These are phyloP conservation scores for Ophiostoma sp. DNA, from an alignment of 2,329 filamentous ascomycete species.

Conservation along the genomic window DNA sequence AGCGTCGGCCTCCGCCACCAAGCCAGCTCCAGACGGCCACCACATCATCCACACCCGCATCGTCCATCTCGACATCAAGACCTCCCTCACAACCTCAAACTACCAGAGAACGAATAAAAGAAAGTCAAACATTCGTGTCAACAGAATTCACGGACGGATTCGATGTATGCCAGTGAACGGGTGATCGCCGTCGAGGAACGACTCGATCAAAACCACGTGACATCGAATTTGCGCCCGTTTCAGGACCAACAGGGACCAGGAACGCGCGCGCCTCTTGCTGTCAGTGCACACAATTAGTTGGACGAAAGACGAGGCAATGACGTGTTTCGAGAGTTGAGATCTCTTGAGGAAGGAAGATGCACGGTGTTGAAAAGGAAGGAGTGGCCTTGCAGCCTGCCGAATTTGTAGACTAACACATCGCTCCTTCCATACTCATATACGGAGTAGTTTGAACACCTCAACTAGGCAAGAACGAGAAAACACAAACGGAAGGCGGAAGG, in stretches of 20 bases:
- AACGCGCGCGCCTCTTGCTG: neutral
- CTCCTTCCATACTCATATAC: neutral
- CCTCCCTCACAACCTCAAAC: constrained; percentile 17
- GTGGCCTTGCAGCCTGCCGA: neutral
- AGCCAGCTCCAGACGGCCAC: constrained; percentile 27
- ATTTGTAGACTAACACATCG: neutral
- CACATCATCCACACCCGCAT: neutral
- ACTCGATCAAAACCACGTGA: neutral
- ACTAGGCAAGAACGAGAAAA: neutral
- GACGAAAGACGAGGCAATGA: neutral
- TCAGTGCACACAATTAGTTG: neutral
- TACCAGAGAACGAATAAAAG: no score
- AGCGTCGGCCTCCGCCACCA: constrained; percentile 41
- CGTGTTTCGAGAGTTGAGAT: neutral
- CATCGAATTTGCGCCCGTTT: neutral
- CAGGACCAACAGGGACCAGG: neutral
- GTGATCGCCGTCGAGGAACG: neutral
- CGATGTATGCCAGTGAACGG: neutral
- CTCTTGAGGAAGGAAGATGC: neutral
- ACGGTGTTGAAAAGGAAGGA: neutral
- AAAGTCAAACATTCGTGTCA: no score
- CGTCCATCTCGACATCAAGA: constrained; percentile 3
- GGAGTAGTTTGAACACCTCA: neutral
- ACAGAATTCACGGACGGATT: neutral
- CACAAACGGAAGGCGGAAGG: neutral